Base-by-base conservation (phyloP, 2,329 filamentous ascomycete genomes). In the Fusarium redolens region DNA sequence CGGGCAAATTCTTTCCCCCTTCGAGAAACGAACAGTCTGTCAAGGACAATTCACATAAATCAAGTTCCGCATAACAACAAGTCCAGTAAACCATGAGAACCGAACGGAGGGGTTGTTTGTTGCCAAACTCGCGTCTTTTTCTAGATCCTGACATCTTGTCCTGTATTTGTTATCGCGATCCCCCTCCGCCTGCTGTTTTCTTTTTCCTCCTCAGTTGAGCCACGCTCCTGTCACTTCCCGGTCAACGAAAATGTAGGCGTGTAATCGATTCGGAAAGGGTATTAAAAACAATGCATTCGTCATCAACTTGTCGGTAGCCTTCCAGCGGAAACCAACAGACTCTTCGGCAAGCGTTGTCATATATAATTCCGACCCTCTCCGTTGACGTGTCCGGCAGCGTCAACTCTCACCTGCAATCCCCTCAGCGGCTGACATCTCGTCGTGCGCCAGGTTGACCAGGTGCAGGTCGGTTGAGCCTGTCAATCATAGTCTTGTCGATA, bases 401-500 rank as follows among this genome's bases (percentile, higher is more conserved):
- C 75, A 77, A 77, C 67, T 60, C 61, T 44, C 52, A 40, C 45
- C 60, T 48, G 51, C 56, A 31, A 38, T 61, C 55, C 59, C 56
- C 50, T 75, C 47, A 76, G 73, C 69, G 74, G 55, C 73, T 76
- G 47, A 54, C 64, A 48, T 76, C 74, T 64, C 70, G 57, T 59
- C 71, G 71, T 59, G 56, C 61, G 30, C 30, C 69, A 67, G 60
- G 68, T 47, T 61, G 68, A 59, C 66, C 63, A 47, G 65, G 73
- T 30, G 22, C 51, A 38, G 80, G 76, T 51, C 84, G 81, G 69
- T 88, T 86, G 57, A 89, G 77, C 41, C 86, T 84, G 43, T 85
- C 84, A 62, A 90, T 82, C 88, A 90, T 90, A 66, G 81, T 84
- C 72, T 84, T 83, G 73, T 90, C 88, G 64, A 89, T 88, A 63